A percentile compares a stretch with the other conserved stretches of the same genome.
Conservation (phyloP, 306 rosid genomes). For the Vigna radiata region DNA sequence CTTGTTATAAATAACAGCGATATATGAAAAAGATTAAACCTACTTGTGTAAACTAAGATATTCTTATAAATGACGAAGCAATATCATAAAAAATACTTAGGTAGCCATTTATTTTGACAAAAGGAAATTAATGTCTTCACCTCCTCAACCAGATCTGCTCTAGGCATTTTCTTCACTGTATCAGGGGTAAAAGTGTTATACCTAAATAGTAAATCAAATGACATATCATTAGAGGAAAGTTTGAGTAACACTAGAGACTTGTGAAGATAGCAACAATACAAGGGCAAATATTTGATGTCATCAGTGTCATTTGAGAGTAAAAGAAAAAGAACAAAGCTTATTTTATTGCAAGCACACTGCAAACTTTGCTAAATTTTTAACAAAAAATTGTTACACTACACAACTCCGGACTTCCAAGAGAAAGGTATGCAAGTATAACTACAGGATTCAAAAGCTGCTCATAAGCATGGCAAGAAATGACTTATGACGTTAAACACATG, state of each 20-base stretch:
- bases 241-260: slow-evolving; percentile 20
- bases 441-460: slow-evolving; percentile 4
- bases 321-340: slow-evolving; percentile 23
- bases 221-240: slow-evolving; percentile 34
- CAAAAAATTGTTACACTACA: slow-evolving; percentile 7
- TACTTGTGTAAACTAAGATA: neutral
- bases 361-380: neutral
- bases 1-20: slow-evolving; percentile 29
- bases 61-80: slow-evolving; percentile 15
- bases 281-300: slow-evolving; percentile 17
- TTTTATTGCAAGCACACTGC: slow-evolving; percentile 13
- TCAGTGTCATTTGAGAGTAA: neutral
- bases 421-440: slow-evolving; percentile 4
- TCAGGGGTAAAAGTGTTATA: slow-evolving; percentile 89
- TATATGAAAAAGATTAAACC: slow-evolving; percentile 25
- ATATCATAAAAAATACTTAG: neutral
- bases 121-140: slow-evolving; percentile 47
- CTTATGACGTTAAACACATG: slow-evolving; percentile 18
- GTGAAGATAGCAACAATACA: neutral
- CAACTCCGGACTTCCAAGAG: neutral
- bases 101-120: slow-evolving; percentile 11
- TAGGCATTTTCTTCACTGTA: slow-evolving; percentile 87
- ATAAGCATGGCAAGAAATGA: slow-evolving; percentile 16
- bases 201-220: slow-evolving; percentile 56
- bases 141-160: slow-evolving; percentile 88